Base-by-base conservation (phyloP, 2,329 filamentous ascomycete species). In the Microthyrium microscopicum region DNA sequence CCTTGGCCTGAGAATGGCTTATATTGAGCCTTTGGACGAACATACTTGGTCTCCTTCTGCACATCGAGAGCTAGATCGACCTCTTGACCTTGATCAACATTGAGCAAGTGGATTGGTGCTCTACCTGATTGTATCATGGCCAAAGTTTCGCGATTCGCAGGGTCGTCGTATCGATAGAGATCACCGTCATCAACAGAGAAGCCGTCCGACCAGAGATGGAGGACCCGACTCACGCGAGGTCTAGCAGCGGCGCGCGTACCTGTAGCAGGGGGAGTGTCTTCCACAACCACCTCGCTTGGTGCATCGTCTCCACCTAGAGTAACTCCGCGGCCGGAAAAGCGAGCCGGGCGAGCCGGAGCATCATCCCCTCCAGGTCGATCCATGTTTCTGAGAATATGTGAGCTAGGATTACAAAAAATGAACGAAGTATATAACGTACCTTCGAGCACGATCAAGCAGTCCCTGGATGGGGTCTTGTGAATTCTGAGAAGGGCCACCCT, bases 121-220 rank as follows among this genome's bases (percentile, higher is more conserved):
- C 78, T 72, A 6, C 81, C 81, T 15, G 70, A 66, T 39, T 80
- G 72, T 46, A 89, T 89, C 64, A 84, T 76, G 37, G 72, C 63
- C 28, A 89, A 61, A 34, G 78, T 77, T 31, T 66, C 63, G 20
- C 73, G 70, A 50, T 87, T 84, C 20, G 66, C 66, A 0, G 80
- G 79, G 51, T 89, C 80, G 46, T 85, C 77, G 48, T 81, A 87
- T 36, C 79, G 72, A 50, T 70, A 74, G 24, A 89, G 68, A 29
- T 74, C 69, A 19, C 82, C 82, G 46, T 89, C 79, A 39, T 85
- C 81, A 39, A 91, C 73, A 42, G 79, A 87, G 57, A 89, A 87
- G 11, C 82, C 82, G 48, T 91, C 76, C 26, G 68, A 66, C 82
- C 82, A 91, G 28, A 89, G 65, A 47, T 87, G 81, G 34, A 91